phyloP scores from a whole-genome alignment of 108 stramenopile genomes.

The Seminavis robusta region DNA sequence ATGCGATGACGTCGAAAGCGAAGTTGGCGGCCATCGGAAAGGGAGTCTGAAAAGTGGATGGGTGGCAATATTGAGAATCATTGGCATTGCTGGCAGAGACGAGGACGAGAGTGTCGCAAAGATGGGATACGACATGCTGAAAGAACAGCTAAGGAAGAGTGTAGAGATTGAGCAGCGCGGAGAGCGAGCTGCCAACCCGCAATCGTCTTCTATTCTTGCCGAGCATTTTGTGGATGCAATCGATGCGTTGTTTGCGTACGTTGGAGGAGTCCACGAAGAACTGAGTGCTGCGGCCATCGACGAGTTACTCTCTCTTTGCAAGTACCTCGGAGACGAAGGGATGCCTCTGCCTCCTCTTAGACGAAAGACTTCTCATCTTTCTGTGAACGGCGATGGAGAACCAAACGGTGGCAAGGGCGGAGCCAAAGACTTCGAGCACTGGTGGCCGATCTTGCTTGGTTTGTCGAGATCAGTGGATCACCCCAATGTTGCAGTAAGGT shows the following conservation, averaged over 20 bases:
- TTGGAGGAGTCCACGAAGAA: conserved; percentile 78
- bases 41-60: conserved; percentile 89
- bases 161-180: background rate
- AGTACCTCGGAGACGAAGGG: conserved; percentile 39
- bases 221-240: conserved; percentile 93
- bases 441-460: conserved; percentile 97
- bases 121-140: conserved; percentile 65
- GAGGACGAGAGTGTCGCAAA: conserved; percentile 63
- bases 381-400: background rate
- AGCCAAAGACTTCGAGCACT: conserved; percentile 73
- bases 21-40: conserved; percentile 6
- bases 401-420: background rate
- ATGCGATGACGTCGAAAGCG: conserved; percentile 20
- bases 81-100: conserved; percentile 85
- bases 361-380: conserved; percentile 5
- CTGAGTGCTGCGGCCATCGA: conserved; percentile 78
- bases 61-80: conserved; percentile 87
- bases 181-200: conserved; percentile 13
- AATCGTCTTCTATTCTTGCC: conserved; percentile 33
- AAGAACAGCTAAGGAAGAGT: conserved; percentile 40
- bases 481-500: conserved; percentile 54
- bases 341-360: conserved; percentile 28
- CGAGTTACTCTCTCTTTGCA: conserved; percentile 42
- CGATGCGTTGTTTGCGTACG: conserved; percentile 82
- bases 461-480: conserved; percentile 86